Evolutionary conservation across 1,284 basidiomycete species (phyloP).

Genomic region (Ustilago shanxiensis): DNA sequence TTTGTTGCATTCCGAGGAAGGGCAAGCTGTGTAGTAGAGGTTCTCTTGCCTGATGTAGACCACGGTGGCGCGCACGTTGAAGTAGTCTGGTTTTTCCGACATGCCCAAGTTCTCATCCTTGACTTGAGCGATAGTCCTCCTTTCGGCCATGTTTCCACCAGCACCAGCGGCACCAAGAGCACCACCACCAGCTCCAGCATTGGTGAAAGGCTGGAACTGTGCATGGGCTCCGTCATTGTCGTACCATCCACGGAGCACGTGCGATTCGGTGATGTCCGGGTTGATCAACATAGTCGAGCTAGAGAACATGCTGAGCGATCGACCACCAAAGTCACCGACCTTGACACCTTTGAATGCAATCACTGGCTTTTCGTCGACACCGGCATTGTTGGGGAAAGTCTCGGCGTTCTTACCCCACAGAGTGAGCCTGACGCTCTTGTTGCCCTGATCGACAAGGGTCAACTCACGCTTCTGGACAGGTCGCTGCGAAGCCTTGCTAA

Average conservation of each 20-base stretch:
- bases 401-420: conserved; percentile 98
- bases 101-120: conserved; percentile 83
- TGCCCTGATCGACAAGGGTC: conserved; percentile 86
- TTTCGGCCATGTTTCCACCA: conserved; percentile 69
- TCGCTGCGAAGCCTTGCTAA: conserved; percentile 67
- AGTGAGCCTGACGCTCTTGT: conserved; percentile 85
- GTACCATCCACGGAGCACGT: conserved; percentile 89
- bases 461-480: conserved; percentile 68
- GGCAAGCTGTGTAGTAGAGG: conserved; percentile 91
- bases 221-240: conserved; percentile 61
- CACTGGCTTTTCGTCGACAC: conserved; percentile 65
- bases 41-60: conserved; percentile 90
- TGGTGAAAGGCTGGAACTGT: conserved; percentile 71
- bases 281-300: conserved; percentile 74
- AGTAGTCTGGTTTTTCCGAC: conserved; percentile 84
- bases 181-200: conserved; percentile 60
- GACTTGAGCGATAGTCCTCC: conserved; percentile 82
- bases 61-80: conserved; percentile 84
- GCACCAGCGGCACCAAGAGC: conserved; percentile 63
- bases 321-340: conserved; percentile 92
- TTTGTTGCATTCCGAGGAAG: conserved; percentile 85
- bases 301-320: conserved; percentile 80
- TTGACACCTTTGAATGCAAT: conserved; percentile 92
- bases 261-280: conserved; percentile 89
- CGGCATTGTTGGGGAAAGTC: conserved; percentile 73